Base-by-base conservation (phyloP, 2,329 filamentous ascomycete species). In the Juglanconis juglandina region DNA sequence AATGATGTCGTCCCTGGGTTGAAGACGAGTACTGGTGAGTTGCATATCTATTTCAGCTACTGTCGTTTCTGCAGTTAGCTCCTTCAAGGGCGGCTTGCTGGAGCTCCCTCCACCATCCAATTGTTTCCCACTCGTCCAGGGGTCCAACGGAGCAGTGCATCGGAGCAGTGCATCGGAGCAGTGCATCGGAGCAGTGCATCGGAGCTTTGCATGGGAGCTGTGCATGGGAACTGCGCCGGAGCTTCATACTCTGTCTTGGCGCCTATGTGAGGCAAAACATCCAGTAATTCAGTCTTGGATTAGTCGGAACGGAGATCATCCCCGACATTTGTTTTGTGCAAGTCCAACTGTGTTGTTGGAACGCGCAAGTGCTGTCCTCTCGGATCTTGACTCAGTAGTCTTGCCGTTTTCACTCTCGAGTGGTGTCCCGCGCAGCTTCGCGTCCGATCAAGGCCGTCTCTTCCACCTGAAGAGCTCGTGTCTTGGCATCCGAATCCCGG, bases 11-110 rank as follows among this genome's bases (percentile, higher is more conserved):
- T 87, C 47, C 83, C 84, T 3, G 84, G 79, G 37, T 73, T 87
- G 57, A 84, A 81, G 69, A 84, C 82, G 63, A 86, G 83, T 69
- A 80, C 84, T 69, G 83, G 84, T 87, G 72, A 35, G 55, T 57
- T 17, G 44, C 4, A 17, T 11, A 24, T 17, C 47, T 35, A 14
- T 47, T 56, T 61, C 47, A 66, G 58, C 58, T 64, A 66, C 24
- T 24, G 24, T 24, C 24, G 24, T 24, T 63, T 55, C 58, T 46
- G 56, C 58, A 59, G 24, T 24, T 2, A 2, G 24, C 24, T 2
- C 24, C 24, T 24, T 24, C 24, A 24, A 24, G 24, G 24, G 24
- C 24, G 24, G 24, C 24, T 24, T 24, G 24, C 24, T 2, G 24
- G 24, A 24, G 24, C 24, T 24, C 24, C 24, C 24, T 24, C 24